Conservation (phyloP, 1,284 basidiomycete species). For the Pulveroboletus sp. region DNA sequence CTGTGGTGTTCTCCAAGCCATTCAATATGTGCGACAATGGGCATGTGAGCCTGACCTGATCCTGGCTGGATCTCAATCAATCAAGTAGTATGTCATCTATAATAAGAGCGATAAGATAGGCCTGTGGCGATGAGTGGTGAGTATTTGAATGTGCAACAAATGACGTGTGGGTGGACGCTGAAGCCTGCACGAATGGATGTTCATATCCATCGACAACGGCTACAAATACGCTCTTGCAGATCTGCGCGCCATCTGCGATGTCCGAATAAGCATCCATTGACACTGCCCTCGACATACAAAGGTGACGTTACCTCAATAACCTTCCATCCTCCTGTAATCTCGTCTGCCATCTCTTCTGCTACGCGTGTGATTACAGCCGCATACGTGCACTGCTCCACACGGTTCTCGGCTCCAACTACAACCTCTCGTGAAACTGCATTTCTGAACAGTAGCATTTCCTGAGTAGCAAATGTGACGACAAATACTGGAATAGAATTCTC, state of each 20-base stretch:
- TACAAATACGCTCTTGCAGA: constrained; percentile 38
- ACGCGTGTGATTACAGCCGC: constrained; percentile 88
- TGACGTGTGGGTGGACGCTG: constrained; percentile 16
- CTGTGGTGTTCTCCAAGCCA: neutral
- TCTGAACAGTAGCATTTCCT: constrained; percentile 91
- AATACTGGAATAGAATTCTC: constrained; percentile 91
- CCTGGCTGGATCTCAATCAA: neutral
- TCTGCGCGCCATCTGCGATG: constrained; percentile 36
- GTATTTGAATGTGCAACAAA: constrained; percentile 22
- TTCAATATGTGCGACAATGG: neutral
- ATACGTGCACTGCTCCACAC: constrained; percentile 92
- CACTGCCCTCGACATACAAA: neutral
- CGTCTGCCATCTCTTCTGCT: constrained; percentile 83
- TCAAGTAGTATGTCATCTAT: constrained; percentile 19
- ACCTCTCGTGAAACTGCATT: constrained; percentile 86
- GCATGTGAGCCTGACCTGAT: neutral
- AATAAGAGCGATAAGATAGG: constrained; percentile 31
- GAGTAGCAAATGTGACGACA: constrained; percentile 90
- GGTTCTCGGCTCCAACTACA: constrained; percentile 82
- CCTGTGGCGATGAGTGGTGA: constrained; percentile 30
- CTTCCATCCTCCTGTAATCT: constrained; percentile 98
- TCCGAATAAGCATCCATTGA: constrained; percentile 1
- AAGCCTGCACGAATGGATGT: neutral
- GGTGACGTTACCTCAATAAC: constrained; percentile 73
- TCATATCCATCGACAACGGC: neutral